A percentile compares a stretch with the other conserved stretches of the same genome.
Evolutionary conservation across 768 basidiomycete genomes (phyloP).

Genomic region (Rhizopogon sp.): DNA sequence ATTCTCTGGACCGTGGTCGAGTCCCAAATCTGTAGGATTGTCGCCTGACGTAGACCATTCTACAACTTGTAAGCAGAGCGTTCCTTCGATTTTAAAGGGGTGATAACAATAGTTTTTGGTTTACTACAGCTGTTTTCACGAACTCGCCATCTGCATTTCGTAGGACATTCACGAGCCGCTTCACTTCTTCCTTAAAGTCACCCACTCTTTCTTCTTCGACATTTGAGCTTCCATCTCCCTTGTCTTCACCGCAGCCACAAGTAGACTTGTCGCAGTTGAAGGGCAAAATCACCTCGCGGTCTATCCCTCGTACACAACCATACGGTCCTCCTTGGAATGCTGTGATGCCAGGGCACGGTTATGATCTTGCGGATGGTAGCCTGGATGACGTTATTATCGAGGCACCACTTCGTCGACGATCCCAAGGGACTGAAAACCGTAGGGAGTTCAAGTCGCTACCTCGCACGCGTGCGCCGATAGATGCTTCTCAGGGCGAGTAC

Average conservation of each 20-base stretch:
- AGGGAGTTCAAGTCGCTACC: not conserved
- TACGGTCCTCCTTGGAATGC: constrained; percentile 34
- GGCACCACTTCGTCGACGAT: not conserved
- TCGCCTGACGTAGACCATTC: not conserved
- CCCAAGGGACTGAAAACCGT: not conserved
- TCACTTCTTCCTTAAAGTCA: constrained; percentile 20
- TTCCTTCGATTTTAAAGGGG: not conserved
- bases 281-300: constrained; percentile 17
- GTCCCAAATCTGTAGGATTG: not conserved
- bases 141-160: constrained; percentile 1
- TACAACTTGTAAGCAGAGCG: not conserved
- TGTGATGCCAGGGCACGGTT: constrained; percentile 14
- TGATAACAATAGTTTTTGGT: not conserved
- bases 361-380: not conserved
- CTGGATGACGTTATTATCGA: not conserved
- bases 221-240: not conserved
- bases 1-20: constrained; percentile 1
- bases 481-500: not conserved
- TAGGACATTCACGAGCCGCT: constrained; percentile 10
- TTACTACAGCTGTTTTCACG: not conserved
- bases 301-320: constrained; percentile 30
- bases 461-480: not conserved
- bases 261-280: constrained; percentile 9
- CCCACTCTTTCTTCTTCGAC: constrained; percentile 5
- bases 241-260: not conserved